These are phyloP conservation scores for Obba rivulosa DNA, from an alignment of 768 basidiomycete species.

Conservation along the genomic window DNA sequence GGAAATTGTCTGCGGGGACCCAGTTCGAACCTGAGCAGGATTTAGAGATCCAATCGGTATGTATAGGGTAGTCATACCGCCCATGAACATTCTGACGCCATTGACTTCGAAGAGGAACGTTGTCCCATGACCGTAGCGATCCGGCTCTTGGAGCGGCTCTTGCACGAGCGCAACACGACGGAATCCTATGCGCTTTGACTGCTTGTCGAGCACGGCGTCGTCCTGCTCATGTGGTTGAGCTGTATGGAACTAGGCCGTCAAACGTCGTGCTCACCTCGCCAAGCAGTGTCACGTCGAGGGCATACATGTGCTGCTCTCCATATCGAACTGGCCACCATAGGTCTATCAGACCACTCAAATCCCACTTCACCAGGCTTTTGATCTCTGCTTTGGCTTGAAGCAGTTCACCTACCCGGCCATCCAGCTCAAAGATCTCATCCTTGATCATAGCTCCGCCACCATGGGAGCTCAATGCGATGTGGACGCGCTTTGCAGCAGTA, in stretches of 20 bases:
- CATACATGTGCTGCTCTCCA: conserved; percentile 35
- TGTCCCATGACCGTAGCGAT: conserved; percentile 29
- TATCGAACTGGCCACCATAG: conserved; percentile 41
- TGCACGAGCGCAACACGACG: conserved; percentile 38
- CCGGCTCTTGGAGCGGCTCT: conserved; percentile 31
- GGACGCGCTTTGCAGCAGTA: conserved; percentile 7
- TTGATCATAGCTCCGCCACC: background rate
- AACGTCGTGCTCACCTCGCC: conserved; percentile 15
- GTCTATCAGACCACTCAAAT: conserved; percentile 28
- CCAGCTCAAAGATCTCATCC: conserved; percentile 8
- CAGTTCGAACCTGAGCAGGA: conserved; percentile 62
- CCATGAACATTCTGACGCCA: conserved; percentile 40
- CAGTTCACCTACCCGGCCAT: background rate
- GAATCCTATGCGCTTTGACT: conserved; percentile 34
- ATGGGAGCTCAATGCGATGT: conserved; percentile 14
- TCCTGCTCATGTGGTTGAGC: background rate
- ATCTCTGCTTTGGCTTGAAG: background rate
- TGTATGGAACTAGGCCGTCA: conserved; percentile 8
- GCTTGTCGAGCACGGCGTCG: background rate
- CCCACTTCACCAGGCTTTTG: conserved; percentile 22
- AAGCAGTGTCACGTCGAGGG: conserved; percentile 27
- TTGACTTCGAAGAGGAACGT: conserved; percentile 49
- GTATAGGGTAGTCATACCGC: conserved; percentile 21
- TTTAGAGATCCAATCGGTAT: background rate
- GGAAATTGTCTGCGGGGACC: conserved; percentile 86